Evolutionary conservation across 2,329 filamentous ascomycete genomes (phyloP).

Genomic region (Nemania sp.): DNA sequence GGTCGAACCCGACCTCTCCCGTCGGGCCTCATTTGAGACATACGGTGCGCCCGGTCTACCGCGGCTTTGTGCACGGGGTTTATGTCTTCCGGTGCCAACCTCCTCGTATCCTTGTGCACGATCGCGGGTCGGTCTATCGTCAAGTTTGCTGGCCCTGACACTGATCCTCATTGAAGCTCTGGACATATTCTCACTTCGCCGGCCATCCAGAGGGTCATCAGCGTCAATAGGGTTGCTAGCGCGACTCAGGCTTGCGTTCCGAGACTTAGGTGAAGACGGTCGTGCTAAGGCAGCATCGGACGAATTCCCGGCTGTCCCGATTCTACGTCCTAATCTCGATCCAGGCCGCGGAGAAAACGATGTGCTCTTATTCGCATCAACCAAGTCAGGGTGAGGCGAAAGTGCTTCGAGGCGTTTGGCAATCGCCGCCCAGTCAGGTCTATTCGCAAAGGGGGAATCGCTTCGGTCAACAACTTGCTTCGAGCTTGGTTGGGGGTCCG

Average conservation of each 20-base stretch:
- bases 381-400: neutral
- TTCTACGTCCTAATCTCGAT: neutral
- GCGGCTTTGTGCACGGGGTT: constrained; percentile 9
- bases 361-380: neutral
- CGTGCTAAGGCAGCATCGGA: neutral
- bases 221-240: neutral
- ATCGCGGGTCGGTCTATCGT: neutral
- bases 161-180: neutral
- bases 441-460: neutral
- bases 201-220: neutral
- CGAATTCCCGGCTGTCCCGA: neutral
- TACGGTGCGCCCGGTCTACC: neutral
- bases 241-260: neutral
- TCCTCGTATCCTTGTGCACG: neutral
- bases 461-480: neutral
- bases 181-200: neutral
- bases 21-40: neutral
- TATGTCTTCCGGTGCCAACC: neutral
- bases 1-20: neutral
- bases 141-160: neutral
- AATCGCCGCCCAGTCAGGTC: neutral
- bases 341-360: neutral
- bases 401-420: neutral
- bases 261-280: neutral
- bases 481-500: neutral